A percentile compares a stretch with the other conserved stretches of the same genome.
phyloP scores from a whole-genome alignment of 2,329 filamentous ascomycete species.

The Geosmithia morbida region DNA sequence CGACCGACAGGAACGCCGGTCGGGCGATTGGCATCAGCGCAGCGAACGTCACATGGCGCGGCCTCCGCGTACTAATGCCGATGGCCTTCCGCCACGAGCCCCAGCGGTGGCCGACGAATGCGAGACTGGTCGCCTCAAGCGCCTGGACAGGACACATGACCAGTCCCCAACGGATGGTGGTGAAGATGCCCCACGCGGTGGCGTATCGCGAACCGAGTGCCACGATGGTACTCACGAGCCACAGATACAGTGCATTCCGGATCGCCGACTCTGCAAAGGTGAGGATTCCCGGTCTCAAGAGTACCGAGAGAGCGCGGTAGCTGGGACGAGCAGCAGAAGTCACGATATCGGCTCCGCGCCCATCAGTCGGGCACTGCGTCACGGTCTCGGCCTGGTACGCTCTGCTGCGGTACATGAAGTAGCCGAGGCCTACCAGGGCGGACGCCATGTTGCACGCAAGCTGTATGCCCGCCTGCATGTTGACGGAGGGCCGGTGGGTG shows the following conservation, averaged over 20 bases:
- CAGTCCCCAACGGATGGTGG: conserved; percentile 59
- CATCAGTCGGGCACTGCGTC: not conserved
- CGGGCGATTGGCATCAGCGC: conserved; percentile 22
- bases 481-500: conserved; percentile 37
- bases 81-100: conserved; percentile 27
- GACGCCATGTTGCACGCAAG: conserved; percentile 44
- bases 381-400: not conserved
- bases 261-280: conserved; percentile 52
- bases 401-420: conserved; percentile 30
- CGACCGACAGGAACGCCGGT: conserved; percentile 38
- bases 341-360: too few species aligned
- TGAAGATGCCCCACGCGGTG: conserved; percentile 62
- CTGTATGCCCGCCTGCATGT: conserved; percentile 49
- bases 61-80: conserved; percentile 7
- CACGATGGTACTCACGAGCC: conserved; percentile 52
- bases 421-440: conserved; percentile 38
- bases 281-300: conserved; percentile 40
- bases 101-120: conserved; percentile 56
- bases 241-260: conserved; percentile 56
- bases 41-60: conserved; percentile 4
- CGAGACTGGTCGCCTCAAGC: conserved; percentile 47
- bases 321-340: conserved; percentile 3
- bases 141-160: conserved; percentile 60
- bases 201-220: conserved; percentile 49
- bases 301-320: conserved; percentile 27